Base-by-base conservation (phyloP, 768 basidiomycete species). In the Boletales sp. region DNA sequence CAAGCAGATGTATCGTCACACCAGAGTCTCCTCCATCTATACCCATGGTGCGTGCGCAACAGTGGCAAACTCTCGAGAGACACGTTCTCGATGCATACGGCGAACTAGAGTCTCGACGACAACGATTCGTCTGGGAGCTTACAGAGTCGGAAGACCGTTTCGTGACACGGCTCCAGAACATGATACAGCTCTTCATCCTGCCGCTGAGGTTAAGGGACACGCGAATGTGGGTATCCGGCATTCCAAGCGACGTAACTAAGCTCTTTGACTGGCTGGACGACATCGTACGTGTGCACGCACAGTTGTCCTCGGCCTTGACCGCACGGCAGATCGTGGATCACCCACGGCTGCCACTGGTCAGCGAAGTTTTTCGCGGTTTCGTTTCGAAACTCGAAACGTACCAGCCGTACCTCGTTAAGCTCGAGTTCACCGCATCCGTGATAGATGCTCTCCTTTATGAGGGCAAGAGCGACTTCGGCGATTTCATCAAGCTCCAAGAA, bases 181-280 rank as follows among this genome's bases (percentile, higher is more conserved):
- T 90, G 53, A 72, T 92, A 12, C 70, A 74, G n/a, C 67, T 86
- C 7, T 94, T 93, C 63, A 78, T 93, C 27, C 72, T 81, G 5
- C 94, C 93, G 0, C 76, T 97, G 9, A 84, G 90, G 8, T 74
- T 81, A 3, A 81, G 84, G 52, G 78, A 85, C 56, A 83, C 77
- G 42, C 81, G 81, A 45, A 63, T 73, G 2, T 97, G 93, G 90
- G 85, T 95, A 34, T 71, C 81, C 2, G 92, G 92, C 15, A 79
- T 97, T 15, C 91, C 92, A 1, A 53, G 71, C 2, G 77, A 83
- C 32, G 74, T 92, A 12, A 76, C 83, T 1, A 80, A 82, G 11
- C 73, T 93, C 18, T 83, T 97, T 52, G 91, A 94, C 66, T 91
- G 89, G 85, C 70, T 94, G 43, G 91, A 94, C 56, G 90, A 91